Evolutionary conservation across 2,329 filamentous ascomycete species (phyloP).

Genomic region (Cordyceps cateniannulata): DNA sequence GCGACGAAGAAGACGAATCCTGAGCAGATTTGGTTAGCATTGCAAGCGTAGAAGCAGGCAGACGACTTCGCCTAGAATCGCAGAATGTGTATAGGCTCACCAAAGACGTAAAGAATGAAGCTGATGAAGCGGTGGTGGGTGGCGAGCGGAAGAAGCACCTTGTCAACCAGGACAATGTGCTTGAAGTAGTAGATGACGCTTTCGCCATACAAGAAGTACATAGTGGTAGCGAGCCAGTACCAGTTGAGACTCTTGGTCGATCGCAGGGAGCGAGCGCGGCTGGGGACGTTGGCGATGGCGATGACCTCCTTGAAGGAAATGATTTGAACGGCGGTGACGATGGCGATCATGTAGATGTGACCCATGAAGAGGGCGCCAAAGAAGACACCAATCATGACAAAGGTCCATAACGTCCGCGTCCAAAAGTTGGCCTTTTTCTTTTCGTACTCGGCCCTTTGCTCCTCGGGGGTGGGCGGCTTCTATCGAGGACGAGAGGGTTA

Average conservation of each 20-base stretch:
- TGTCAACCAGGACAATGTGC: slow-evolving; percentile 93
- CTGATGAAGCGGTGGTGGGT: slow-evolving; percentile 98
- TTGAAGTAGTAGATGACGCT: slow-evolving; percentile 99
- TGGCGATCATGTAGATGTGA: slow-evolving; percentile 92
- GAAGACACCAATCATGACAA: slow-evolving; percentile 94
- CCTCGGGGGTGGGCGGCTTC: slow-evolving; percentile 36
- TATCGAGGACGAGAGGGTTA: slow-evolving; percentile 18
- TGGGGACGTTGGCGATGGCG: slow-evolving; percentile 91
- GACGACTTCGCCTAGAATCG: neutral
- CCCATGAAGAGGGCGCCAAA: slow-evolving; percentile 90
- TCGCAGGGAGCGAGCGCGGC: slow-evolving; percentile 78
- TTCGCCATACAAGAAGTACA: slow-evolving; percentile 99
- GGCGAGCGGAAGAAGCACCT: slow-evolving; percentile 83
- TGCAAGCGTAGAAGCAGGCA: neutral
- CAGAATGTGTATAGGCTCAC: slow-evolving; percentile 36
- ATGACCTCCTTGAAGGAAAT: slow-evolving; percentile 99
- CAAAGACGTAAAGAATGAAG: slow-evolving; percentile 96
- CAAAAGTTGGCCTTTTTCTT: slow-evolving; percentile 99
- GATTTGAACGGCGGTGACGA: slow-evolving; percentile 91
- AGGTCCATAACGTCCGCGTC: slow-evolving; percentile 92
- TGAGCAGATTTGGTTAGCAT: slow-evolving; percentile 31
- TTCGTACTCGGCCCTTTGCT: slow-evolving; percentile 66
- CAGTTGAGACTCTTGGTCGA: slow-evolving; percentile 97
- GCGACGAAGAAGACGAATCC: slow-evolving; percentile 98
- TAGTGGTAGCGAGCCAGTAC: slow-evolving; percentile 98